Evolutionary conservation across 2,329 filamentous ascomycete genomes (phyloP).

Genomic region (Bipolaris victoriae): DNA sequence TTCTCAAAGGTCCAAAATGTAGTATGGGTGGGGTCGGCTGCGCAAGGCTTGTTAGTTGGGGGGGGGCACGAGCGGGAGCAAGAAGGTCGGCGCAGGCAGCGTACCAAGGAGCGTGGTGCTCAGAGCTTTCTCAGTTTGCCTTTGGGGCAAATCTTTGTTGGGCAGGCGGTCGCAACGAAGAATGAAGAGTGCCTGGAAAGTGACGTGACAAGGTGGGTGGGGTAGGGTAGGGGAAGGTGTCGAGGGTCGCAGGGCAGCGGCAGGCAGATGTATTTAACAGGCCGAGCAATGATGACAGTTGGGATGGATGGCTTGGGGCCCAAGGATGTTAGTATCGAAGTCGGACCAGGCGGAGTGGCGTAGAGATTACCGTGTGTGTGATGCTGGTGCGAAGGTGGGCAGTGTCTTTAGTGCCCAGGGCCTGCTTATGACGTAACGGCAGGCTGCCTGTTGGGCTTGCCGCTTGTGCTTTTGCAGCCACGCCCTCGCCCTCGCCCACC

Average conservation of each 20-base stretch:
- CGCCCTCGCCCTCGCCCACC: neutral
- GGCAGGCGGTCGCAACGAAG: constrained; percentile 32
- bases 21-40: constrained; percentile 18
- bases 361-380: constrained; percentile 25
- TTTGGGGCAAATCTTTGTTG: constrained; percentile 19
- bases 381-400: constrained; percentile 23
- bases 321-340: constrained; percentile 10
- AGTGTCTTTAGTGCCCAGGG: constrained; percentile 11
- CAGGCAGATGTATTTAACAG: constrained; percentile 30
- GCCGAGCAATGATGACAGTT: constrained; percentile 29
- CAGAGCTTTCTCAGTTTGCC: constrained; percentile 21
- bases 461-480: neutral
- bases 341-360: constrained; percentile 25
- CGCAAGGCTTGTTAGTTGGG: constrained; percentile 26
- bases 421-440: constrained; percentile 18
- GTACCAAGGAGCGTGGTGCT: constrained; percentile 28
- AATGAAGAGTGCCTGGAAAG: constrained; percentile 33
- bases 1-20: constrained; percentile 19
- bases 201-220: constrained; percentile 30
- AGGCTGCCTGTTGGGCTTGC: constrained; percentile 14
- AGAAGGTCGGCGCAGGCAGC: constrained; percentile 8
- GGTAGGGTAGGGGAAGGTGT: constrained; percentile 13
- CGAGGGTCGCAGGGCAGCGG: constrained; percentile 22
- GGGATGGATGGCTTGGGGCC: constrained; percentile 20
- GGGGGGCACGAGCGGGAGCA: constrained; percentile 9